A percentile compares a stretch with the other conserved stretches of the same genome.
These are phyloP conservation scores for Sporopachydermia cereana DNA, from an alignment of 1,139 yeast species.

Conservation along the genomic window DNA sequence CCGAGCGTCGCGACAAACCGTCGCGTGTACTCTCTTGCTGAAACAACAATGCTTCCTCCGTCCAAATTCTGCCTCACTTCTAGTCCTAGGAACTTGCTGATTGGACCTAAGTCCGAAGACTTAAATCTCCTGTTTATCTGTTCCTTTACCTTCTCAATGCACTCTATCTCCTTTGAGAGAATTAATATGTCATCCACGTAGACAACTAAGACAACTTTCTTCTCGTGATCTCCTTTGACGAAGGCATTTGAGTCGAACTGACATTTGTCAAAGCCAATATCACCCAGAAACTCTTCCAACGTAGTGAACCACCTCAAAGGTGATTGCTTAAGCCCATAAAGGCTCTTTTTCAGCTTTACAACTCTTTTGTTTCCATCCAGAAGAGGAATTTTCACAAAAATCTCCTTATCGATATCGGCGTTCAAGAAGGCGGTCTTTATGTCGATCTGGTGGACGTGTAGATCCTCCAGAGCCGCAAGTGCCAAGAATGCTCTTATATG, in stretches of 20 bases:
- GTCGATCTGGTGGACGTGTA: neutral
- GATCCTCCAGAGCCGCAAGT: neutral
- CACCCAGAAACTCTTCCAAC: constrained; percentile 8
- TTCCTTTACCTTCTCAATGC: neutral
- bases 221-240: too few relatives aligned
- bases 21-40: too few relatives aligned
- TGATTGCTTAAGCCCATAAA: neutral
- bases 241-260: constrained; percentile 7
- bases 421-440: neutral
- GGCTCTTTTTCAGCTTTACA: neutral
- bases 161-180: neutral
- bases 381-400: neutral
- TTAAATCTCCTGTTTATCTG: neutral
- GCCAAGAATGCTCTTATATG: neutral
- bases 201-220: too few relatives aligned
- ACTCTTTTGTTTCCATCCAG: neutral
- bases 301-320: constrained; percentile 9
- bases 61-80: neutral
- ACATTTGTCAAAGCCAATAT: constrained; percentile 6
- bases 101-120: neutral
- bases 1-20: too few relatives aligned
- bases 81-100: neutral
- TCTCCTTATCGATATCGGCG: neutral
- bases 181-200: neutral
- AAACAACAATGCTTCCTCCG: too few relatives aligned